phyloP scores from a whole-genome alignment of 768 basidiomycete genomes.

The Termitomyces sp. region DNA sequence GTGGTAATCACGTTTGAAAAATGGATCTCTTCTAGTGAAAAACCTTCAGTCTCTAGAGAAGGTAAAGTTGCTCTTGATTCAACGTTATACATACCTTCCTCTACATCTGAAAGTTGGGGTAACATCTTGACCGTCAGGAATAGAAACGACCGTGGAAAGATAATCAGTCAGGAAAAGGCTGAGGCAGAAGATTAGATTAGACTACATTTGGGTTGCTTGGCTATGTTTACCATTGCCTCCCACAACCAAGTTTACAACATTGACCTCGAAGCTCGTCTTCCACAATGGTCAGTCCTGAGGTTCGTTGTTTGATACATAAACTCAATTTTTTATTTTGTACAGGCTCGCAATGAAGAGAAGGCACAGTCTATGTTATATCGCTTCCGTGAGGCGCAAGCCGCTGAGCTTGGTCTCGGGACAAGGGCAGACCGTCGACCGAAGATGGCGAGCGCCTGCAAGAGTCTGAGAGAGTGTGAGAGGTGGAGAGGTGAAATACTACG shows the following conservation, averaged over 20 bases:
- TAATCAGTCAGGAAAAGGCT: too few relatives aligned
- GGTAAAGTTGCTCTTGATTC: too few relatives aligned
- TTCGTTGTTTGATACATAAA: not conserved
- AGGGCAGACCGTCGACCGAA: constrained; percentile 82
- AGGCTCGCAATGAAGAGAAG: constrained; percentile 99
- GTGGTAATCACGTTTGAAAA: constrained; percentile 75
- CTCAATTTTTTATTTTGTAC: not conserved
- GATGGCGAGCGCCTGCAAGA: constrained; percentile 91
- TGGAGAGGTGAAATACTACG: constrained; percentile 95
- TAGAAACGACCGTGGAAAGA: too few relatives aligned
- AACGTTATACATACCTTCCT: constrained; percentile 31
- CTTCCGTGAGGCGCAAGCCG: constrained; percentile 95
- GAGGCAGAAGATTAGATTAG: constrained; percentile 3
- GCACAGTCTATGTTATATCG: constrained; percentile 42
- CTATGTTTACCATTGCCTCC: constrained; percentile 16
- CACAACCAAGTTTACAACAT: not conserved
- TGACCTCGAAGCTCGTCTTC: not conserved
- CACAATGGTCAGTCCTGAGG: not conserved
- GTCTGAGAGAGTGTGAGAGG: constrained; percentile 87
- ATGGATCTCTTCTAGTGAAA: constrained; percentile 60
- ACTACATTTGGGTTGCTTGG: constrained; percentile 7
- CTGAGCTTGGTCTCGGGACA: constrained; percentile 89
- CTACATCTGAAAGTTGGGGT: constrained; percentile 23
- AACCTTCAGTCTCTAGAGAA: not conserved
- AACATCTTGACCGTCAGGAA: constrained; percentile 16